phyloP scores from a whole-genome alignment of 179 eudicot species.

The Monotropa hypopitys region DNA sequence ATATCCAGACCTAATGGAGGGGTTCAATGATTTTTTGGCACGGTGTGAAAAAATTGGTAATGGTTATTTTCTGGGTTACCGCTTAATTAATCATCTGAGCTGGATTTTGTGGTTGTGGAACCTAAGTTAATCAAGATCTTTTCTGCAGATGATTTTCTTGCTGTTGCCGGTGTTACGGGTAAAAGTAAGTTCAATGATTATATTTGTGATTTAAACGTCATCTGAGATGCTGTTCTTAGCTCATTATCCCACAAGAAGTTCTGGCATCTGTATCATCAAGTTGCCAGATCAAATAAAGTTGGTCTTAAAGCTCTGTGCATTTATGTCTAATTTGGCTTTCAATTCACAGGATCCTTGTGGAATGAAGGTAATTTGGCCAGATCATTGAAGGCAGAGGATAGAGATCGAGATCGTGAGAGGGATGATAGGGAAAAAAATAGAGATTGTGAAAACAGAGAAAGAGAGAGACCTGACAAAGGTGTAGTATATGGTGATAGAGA shows the following conservation, averaged over 20 bases:
- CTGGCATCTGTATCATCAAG: background rate
- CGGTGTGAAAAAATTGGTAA: slow-evolving; percentile 68
- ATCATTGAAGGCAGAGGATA: slow-evolving; percentile 42
- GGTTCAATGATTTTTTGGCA: slow-evolving; percentile 56
- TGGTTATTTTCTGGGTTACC: background rate
- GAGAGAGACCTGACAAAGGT: slow-evolving; percentile 24
- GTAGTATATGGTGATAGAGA: slow-evolving; percentile 21
- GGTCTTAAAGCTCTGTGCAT: background rate
- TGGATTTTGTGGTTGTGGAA: background rate
- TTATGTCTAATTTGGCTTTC: background rate
- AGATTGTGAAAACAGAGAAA: slow-evolving; percentile 26
- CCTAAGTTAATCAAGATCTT: slow-evolving; percentile 5
- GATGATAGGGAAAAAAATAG: slow-evolving; percentile 25
- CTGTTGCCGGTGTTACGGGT: slow-evolving; percentile 48
- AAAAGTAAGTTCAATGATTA: slow-evolving; percentile 32
- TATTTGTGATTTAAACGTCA: background rate
- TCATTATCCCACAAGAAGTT: background rate
- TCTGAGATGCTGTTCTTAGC: background rate
- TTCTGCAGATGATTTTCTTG: slow-evolving; percentile 61
- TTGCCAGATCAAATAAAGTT: background rate
- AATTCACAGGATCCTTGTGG: slow-evolving; percentile 43
- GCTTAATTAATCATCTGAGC: background rate
- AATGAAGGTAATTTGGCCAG: slow-evolving; percentile 40
- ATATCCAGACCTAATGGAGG: slow-evolving; percentile 68
- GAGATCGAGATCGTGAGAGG: slow-evolving; percentile 41